These are phyloP conservation scores for Paratinospora sagittata DNA, from an alignment of 164 flowering plant species.

Conservation along the genomic window DNA sequence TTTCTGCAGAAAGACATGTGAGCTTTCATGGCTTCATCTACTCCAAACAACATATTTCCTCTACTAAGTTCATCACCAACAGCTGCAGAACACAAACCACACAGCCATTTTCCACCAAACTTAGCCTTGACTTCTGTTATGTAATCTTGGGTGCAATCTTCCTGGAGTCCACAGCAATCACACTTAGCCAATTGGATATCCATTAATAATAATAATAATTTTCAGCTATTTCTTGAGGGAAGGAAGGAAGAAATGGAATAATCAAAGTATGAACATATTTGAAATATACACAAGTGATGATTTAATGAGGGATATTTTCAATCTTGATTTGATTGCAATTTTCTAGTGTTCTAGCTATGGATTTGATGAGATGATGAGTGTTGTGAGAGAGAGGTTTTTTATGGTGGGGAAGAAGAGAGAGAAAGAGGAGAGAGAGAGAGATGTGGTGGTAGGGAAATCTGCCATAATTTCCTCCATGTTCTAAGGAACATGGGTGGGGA, in stretches of 20 bases:
- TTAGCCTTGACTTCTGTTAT: constrained; percentile 60
- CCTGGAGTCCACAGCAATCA: constrained; percentile 91
- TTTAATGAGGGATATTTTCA: constrained; percentile 3
- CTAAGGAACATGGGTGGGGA: constrained; percentile 56
- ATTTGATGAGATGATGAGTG: constrained; percentile 12
- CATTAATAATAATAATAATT: constrained; percentile 30
- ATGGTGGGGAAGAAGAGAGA: constrained; percentile 17
- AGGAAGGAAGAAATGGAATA: background rate
- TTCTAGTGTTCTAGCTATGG: constrained; percentile 8
- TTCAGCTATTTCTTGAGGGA: constrained; percentile 20
- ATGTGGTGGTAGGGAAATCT: constrained; percentile 21
- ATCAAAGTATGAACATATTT: constrained; percentile 2
- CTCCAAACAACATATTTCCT: constrained; percentile 27
- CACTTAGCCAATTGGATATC: constrained; percentile 76
- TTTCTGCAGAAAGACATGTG: constrained; percentile 62
- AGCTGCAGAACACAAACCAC: constrained; percentile 92
- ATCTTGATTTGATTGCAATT: constrained; percentile 21
- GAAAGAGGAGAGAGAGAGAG: no score
- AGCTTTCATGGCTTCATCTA: constrained; percentile 69
- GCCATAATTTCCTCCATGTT: constrained; percentile 87
- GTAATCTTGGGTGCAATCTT: constrained; percentile 91
- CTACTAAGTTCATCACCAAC: constrained; percentile 67
- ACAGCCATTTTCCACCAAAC: constrained; percentile 86
- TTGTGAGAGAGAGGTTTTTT: constrained; percentile 12
- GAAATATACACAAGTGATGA: constrained; percentile 2